Percentiles rank a stretch among this genome's conserved stretches.
phyloP scores from a whole-genome alignment of 2,329 filamentous ascomycete species.

The Pestalotiopsis sp. region DNA sequence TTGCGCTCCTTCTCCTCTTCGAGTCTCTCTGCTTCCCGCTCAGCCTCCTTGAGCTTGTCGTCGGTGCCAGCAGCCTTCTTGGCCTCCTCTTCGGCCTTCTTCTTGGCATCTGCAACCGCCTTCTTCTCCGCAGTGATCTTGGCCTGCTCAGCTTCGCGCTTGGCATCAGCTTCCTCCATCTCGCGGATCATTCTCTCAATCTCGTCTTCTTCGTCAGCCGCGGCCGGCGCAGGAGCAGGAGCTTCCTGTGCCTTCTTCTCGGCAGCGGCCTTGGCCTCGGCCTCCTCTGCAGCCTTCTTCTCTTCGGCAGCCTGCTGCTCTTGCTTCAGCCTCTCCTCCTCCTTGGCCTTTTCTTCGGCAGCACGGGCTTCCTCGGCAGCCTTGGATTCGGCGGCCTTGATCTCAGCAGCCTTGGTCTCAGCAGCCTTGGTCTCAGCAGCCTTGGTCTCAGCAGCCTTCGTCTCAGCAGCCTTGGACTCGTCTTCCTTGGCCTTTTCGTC shows the following conservation, averaged over 20 bases:
- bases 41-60: constrained; percentile 69
- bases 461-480: constrained; percentile 16
- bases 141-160: constrained; percentile 48
- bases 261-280: constrained; percentile 13
- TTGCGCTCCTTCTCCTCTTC: constrained; percentile 69
- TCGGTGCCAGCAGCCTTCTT: constrained; percentile 55
- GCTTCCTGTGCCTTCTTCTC: constrained; percentile 23
- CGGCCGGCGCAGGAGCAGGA: constrained; percentile 28
- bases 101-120: constrained; percentile 45
- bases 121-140: constrained; percentile 40
- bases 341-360: constrained; percentile 23
- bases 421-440: constrained; percentile 21
- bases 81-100: constrained; percentile 41
- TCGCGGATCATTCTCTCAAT: constrained; percentile 61
- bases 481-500: constrained; percentile 32
- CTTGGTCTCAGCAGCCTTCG: constrained; percentile 29
- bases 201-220: constrained; percentile 50
- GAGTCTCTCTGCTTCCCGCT: constrained; percentile 69
- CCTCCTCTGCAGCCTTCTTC: constrained; percentile 22
- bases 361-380: constrained; percentile 25
- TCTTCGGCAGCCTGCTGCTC: constrained; percentile 25
- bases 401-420: constrained; percentile 25
- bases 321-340: constrained; percentile 19
- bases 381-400: constrained; percentile 29
- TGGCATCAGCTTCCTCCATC: constrained; percentile 58